phyloP scores from a whole-genome alignment of 2,329 filamentous ascomycete species.

The Mycosphaerella arachidis region DNA sequence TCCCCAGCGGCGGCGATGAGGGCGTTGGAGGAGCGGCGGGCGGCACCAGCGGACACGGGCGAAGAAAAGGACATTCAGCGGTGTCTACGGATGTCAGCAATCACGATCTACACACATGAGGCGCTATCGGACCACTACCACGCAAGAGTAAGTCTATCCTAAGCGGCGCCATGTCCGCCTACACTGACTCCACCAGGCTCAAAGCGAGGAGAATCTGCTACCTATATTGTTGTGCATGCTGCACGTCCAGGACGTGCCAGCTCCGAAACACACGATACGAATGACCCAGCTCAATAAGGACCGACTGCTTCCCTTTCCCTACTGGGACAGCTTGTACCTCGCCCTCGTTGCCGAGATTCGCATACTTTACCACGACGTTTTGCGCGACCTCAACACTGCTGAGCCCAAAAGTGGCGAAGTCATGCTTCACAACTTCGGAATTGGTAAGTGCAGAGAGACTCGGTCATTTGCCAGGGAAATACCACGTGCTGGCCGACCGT shows the following conservation, averaged over 20 bases:
- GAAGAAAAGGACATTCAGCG: background rate
- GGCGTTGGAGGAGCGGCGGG: background rate
- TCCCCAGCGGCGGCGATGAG: background rate
- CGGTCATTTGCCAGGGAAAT: no score
- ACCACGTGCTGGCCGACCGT: no score
- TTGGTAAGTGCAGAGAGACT: no score
- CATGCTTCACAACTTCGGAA: constrained; percentile 18
- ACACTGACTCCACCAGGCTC: background rate
- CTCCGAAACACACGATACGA: background rate
- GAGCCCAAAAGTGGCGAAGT: constrained; percentile 7
- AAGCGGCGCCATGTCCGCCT: no score
- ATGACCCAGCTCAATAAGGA: background rate
- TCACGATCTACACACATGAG: constrained; percentile 4
- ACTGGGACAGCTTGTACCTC: constrained; percentile 22
- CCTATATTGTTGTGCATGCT: constrained; percentile 3
- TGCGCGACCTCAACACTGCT: constrained; percentile 8
- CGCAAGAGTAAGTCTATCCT: background rate
- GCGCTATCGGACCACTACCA: background rate
- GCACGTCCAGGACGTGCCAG: background rate
- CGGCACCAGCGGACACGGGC: background rate
- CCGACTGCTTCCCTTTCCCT: constrained; percentile 5
- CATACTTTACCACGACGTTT: constrained; percentile 15
- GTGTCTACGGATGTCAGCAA: background rate
- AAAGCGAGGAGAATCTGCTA: background rate
- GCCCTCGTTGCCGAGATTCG: constrained; percentile 20